phyloP scores from a whole-genome alignment of 306 rosid species.

The Dicorynia guianensis region DNA sequence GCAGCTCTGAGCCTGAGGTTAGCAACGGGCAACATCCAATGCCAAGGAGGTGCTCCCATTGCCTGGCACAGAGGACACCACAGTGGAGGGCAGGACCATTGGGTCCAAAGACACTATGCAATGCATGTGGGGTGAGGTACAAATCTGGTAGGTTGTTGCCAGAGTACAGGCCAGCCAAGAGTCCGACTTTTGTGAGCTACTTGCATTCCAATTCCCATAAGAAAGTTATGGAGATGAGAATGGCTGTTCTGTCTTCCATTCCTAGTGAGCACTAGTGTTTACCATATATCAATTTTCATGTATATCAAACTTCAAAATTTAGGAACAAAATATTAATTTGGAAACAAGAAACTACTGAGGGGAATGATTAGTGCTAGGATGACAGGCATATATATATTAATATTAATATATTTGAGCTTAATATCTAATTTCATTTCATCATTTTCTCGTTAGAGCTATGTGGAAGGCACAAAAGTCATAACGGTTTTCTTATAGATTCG shows the following conservation, averaged over 20 bases:
- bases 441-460: not conserved
- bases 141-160: constrained; percentile 73
- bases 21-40: constrained; percentile 41
- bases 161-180: constrained; percentile 78
- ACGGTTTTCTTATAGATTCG: too few species aligned
- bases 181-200: constrained; percentile 71
- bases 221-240: constrained; percentile 85
- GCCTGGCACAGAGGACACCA: constrained; percentile 73
- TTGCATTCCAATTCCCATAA: constrained; percentile 81
- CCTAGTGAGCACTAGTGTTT: constrained; percentile 31
- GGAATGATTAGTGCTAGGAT: constrained; percentile 27
- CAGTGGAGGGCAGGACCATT: constrained; percentile 84
- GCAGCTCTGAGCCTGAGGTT: constrained; percentile 13
- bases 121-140: constrained; percentile 83
- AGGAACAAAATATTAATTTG: constrained; percentile 41
- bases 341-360: constrained; percentile 27
- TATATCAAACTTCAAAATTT: constrained; percentile 42
- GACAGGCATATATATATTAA: constrained; percentile 30
- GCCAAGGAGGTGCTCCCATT: constrained; percentile 71
- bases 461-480: too few species aligned
- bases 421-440: constrained; percentile 28
- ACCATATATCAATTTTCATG: constrained; percentile 35
- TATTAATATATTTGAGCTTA: not conserved
- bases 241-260: constrained; percentile 44
- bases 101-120: constrained; percentile 77